phyloP scores from a whole-genome alignment of 768 basidiomycete species.

The Lactarius evosmus region DNA sequence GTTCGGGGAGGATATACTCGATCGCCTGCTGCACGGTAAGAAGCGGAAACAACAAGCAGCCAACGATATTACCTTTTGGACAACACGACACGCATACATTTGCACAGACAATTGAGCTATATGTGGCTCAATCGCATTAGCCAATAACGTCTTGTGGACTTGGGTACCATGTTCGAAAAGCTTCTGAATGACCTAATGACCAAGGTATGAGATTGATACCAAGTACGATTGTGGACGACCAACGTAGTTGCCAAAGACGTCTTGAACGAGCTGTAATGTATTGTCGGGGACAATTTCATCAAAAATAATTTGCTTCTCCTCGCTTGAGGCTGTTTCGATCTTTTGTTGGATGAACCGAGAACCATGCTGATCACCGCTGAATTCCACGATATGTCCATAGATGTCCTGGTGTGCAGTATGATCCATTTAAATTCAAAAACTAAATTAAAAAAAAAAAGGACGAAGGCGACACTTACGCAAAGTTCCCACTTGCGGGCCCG shows the following conservation, averaged over 20 bases:
- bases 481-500: constrained; percentile 81
- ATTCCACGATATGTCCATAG: constrained; percentile 81
- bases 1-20: constrained; percentile 73
- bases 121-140: constrained; percentile 71
- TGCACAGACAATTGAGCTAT: constrained; percentile 76
- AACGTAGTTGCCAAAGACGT: constrained; percentile 97
- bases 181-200: constrained; percentile 82
- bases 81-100: constrained; percentile 95
- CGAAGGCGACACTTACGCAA: constrained; percentile 37
- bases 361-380: constrained; percentile 93
- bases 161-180: constrained; percentile 83
- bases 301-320: constrained; percentile 77
- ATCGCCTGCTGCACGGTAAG: constrained; percentile 57
- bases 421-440: neutral
- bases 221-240: constrained; percentile 31
- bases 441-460: constrained; percentile 1
- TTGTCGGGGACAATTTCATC: constrained; percentile 83
- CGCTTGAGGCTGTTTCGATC: constrained; percentile 68
- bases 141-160: constrained; percentile 67
- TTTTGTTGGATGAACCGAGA: constrained; percentile 96
- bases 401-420: constrained; percentile 61
- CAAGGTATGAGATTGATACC: constrained; percentile 16
- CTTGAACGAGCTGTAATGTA: constrained; percentile 73
- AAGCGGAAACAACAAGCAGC: constrained; percentile 12
- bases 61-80: constrained; percentile 70